Base-by-base conservation (phyloP, 805 yeast genomes). In the Sugiyamaella chiloensis region DNA sequence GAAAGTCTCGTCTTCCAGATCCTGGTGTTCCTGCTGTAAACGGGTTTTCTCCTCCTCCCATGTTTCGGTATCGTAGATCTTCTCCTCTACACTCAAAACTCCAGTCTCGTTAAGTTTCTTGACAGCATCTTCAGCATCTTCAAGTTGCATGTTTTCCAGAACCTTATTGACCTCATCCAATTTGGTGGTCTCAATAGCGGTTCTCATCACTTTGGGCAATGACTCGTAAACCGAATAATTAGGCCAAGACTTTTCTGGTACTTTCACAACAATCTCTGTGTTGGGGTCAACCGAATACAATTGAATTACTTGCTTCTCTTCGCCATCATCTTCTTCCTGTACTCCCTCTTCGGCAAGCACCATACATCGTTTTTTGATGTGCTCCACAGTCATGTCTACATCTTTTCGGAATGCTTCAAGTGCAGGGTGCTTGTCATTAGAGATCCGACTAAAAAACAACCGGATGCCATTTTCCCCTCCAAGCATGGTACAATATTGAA, bases 231-330 rank as follows among this genome's bases (percentile, higher is more conserved):
- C 69, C 24, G 35, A n/a, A 24, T 21, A 42, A 9, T 20, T 30
- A 53, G 63, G 19, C 58, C 51, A 29, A 60, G 63, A 12, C n/a
- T 76, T 76, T 45, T 68, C 67, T 5, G 96, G 96, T 12, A 87
- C 67, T 49, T 73, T 76, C 11, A 91, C 87, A 41, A 79, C 74
- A 37, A 91, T 72, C 64, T 84, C 82, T 1, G 89, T 79, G 50
- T 81, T 75, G 35, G 93, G 96, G 65, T 91, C 98, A 50, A 90
- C 75, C 0, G 96, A 80, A 61, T 86, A 86, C 61, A 91, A 73
- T 68, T 91, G 99, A 55, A 91, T 89, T 51, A 84, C 81, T 48
- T 83, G 91, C 43, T 81, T 91, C n/a, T 66, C 74, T 40, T 80
- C 90, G 32, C 65, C 78, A 24, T 65, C 70, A 36, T 55, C 67